Percentiles rank a stretch among this genome's conserved stretches.
Evolutionary conservation across 2,329 filamentous ascomycete genomes (phyloP).

Genomic region (Epicoccum sorghinum): DNA sequence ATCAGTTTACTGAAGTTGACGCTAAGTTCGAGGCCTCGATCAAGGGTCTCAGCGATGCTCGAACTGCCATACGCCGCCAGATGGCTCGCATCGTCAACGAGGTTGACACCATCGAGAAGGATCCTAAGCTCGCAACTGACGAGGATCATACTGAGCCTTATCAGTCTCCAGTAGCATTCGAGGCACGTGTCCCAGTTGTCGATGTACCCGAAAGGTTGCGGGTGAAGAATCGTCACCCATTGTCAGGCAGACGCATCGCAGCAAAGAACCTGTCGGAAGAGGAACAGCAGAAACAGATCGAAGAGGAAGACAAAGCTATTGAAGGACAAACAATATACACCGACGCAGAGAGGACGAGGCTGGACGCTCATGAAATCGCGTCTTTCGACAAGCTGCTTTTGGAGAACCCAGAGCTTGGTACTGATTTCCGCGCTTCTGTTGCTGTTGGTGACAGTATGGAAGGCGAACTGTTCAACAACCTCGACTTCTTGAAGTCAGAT

Average conservation of each 20-base stretch:
- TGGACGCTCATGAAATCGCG: not conserved
- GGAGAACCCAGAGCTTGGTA: not conserved
- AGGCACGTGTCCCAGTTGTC: not conserved
- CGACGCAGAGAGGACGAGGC: not conserved
- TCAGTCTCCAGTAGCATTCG: not conserved
- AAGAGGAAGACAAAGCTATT: not conserved
- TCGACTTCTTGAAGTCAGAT: not conserved
- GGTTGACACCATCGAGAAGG: slow-evolving; percentile 3
- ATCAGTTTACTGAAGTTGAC: not conserved
- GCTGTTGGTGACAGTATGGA: not conserved
- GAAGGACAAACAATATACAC: not conserved
- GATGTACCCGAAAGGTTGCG: not conserved
- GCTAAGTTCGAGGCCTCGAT: slow-evolving; percentile 1
- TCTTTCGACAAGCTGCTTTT: not conserved
- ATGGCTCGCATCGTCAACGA: slow-evolving; percentile 7
- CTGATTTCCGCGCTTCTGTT: not conserved
- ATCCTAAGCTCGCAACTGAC: not conserved
- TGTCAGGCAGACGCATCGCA: too few relatives aligned
- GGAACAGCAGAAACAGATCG: not conserved
- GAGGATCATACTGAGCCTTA: not conserved
- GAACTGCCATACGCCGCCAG: not conserved
- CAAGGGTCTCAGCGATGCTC: slow-evolving; percentile 7
- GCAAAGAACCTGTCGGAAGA: not conserved
- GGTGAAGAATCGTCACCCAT: not conserved
- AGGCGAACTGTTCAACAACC: not conserved